Evolutionary conservation across 2,329 filamentous ascomycete species (phyloP), one percentile per base, ranked within the genome.

Genomic region (Trichoderma afroharzianum): DNA sequence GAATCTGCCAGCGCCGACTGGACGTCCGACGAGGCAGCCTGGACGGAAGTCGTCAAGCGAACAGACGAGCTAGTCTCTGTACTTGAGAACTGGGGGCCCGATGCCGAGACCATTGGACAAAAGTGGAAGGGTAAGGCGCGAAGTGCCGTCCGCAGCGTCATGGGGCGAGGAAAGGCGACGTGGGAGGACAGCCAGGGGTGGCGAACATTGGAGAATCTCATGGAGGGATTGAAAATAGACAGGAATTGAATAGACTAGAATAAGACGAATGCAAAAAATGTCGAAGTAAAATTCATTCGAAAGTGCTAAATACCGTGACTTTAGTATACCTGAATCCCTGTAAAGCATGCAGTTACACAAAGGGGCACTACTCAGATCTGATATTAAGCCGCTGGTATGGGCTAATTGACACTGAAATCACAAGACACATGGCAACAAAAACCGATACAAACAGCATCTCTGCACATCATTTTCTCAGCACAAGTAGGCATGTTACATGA

Each of bases 101-200:
- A 88, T 74, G 85, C 90, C 24, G 89, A 90, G 73, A 78, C 89
- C 33, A 90, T 98, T 3, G 93, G 93, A 2, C 88, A 87, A 72
- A 91, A 91, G 77, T 99, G 96, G 96, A 92, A 89, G 80, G 93
- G 93, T 74, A 98, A 97, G 87, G 93, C 93, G 0, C 87, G 93
- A 76, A 97, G 90, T 79, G 95, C 95, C 12, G 86, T 97, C 3
- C 86, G 94, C 68, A 94, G 93, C 66, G 91, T 98, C 7, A 87
- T 97, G 86, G 92, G 94, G 0, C 92, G 92, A 78, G 95, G 88
- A 0, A 95, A 89, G 83, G 92, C 93, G 77, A 87, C 81, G 14
- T 98, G 95, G 94, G 94, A 97, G 81, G 94, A 88, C 12, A 92
- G 85, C 33, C 83, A 86, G 53, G 92, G 88, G 32, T 96, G 90